Conservation (phyloP, 2,329 filamentous ascomycete genomes). For the Beauveria caledonica region DNA sequence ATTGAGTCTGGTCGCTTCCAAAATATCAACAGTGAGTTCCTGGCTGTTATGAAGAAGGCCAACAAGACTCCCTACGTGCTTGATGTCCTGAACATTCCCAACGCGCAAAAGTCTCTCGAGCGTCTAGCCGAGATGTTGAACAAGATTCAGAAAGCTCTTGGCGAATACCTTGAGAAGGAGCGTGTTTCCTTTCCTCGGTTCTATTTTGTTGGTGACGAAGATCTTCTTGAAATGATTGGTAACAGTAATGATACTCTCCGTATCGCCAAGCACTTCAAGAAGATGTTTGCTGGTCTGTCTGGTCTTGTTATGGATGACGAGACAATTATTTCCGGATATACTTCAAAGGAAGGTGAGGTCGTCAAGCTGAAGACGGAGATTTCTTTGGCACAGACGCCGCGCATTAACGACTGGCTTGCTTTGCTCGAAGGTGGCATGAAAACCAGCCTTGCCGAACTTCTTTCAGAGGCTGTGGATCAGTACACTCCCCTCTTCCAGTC, state of each 20-base stretch:
- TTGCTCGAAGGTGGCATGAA: conserved; percentile 92
- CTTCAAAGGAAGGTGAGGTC: conserved; percentile 88
- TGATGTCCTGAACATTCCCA: conserved; percentile 91
- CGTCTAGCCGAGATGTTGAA: conserved; percentile 92
- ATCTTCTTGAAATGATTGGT: conserved; percentile 96
- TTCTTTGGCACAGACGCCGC: conserved; percentile 83
- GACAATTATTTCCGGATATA: conserved; percentile 80
- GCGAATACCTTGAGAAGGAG: conserved; percentile 97
- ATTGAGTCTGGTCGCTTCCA: conserved; percentile 96
- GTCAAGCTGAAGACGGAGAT: conserved; percentile 86
- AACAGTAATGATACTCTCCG: conserved; percentile 97
- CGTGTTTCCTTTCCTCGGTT: conserved; percentile 96
- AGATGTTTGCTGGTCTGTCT: conserved; percentile 97
- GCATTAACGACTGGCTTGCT: conserved; percentile 98
- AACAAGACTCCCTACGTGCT: conserved; percentile 93
- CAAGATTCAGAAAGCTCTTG: conserved; percentile 98
- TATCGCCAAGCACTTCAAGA: conserved; percentile 97
- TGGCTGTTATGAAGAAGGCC: conserved; percentile 99
- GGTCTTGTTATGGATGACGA: conserved; percentile 89
- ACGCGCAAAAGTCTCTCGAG: conserved; percentile 92
- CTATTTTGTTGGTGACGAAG: conserved; percentile 99
- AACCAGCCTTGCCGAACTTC: conserved; percentile 78
- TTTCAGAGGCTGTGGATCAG: conserved; percentile 76
- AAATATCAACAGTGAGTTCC: conserved; percentile 98
- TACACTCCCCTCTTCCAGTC: conserved; percentile 73